Evolutionary conservation across 768 basidiomycete species (phyloP).

Genomic region (Termitomyces heimii): DNA sequence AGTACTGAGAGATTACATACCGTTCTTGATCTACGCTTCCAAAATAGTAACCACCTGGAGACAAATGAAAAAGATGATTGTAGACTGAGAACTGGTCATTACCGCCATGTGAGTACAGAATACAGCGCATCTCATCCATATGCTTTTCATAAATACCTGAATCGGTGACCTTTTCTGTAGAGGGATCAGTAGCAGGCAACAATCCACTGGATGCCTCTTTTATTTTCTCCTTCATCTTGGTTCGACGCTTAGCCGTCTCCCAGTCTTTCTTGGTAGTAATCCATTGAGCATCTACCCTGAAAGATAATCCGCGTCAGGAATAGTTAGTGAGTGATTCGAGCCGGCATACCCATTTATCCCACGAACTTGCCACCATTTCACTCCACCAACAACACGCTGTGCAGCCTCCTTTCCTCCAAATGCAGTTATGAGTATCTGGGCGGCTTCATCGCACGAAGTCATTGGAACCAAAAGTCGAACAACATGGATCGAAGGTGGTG

Average conservation of each 20-base stretch:
- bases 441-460: slow-evolving; percentile 70
- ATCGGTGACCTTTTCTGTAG: slow-evolving; percentile 15
- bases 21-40: slow-evolving; percentile 77
- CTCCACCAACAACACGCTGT: slow-evolving; percentile 73
- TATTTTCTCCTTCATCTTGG: slow-evolving; percentile 39
- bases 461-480: slow-evolving; percentile 69
- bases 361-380: slow-evolving; percentile 98
- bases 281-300: slow-evolving; percentile 84
- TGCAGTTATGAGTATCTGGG: slow-evolving; percentile 63
- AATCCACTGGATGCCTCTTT: slow-evolving; percentile 11
- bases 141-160: slow-evolving; percentile 51
- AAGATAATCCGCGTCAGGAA: neutral
- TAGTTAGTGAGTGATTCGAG: neutral
- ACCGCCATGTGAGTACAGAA: slow-evolving; percentile 80
- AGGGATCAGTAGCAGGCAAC: slow-evolving; percentile 2
- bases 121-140: slow-evolving; percentile 82
- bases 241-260: slow-evolving; percentile 56
- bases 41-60: slow-evolving; percentile 75
- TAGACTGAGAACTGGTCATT: slow-evolving; percentile 9
- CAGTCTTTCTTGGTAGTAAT: slow-evolving; percentile 81
- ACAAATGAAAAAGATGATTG: neutral
- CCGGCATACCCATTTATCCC: slow-evolving; percentile 62
- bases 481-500: slow-evolving; percentile 80
- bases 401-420: slow-evolving; percentile 80
- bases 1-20: slow-evolving; percentile 20